Evolutionary conservation across 495 filamentous ascomycete species (phyloP), one percentile per base, ranked within the genome.

Genomic region (Penicillium verhagenii): DNA sequence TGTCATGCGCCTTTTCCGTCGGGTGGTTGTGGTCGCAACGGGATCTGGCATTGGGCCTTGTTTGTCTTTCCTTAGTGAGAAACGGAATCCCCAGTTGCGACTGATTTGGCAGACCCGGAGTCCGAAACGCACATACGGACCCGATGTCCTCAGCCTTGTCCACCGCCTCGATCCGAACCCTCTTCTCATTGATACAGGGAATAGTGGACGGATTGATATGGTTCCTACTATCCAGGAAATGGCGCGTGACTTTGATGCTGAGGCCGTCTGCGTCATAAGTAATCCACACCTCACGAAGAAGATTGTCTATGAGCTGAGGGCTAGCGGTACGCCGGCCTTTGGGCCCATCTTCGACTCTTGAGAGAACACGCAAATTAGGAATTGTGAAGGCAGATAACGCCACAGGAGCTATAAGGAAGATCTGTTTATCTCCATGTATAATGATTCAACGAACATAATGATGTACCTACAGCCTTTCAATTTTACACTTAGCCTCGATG

Each of bases 11-110:
- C 64, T 91, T 0, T 92, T 90, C 74, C 57, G 66, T 13, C 76
- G 75, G 7, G 74, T 87, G 49, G 76, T 92, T 25, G 66, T 91
- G 46, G 82, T 92, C 13, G 81, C 85, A 4, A 92, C 88, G 0
- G 88, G 88, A 24, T 88, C 85, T 16, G 88, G 88, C 24, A 91
- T 91, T 50, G 88, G 87, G 1, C 88, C 68, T 0, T 67, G 66
- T 40, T 64, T 71, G 1, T 69, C 67, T 0, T 76, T 73, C 50
- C 57, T 77, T 0, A 64, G 54, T 45, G 70, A 61, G 46, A 50
- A 53, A 10, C 54, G 72, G 14, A 69, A 69, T 1, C 60, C 75
- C 6, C 66, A 69, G 2, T 69, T 75, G 58, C 74, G 79, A 14
- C 67, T 84, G 6, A 66, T 84, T 29, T 84, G 81, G 81, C 75